phyloP scores from a whole-genome alignment of 2,329 filamentous ascomycete species.

The Arthrinium phaeospermum region DNA sequence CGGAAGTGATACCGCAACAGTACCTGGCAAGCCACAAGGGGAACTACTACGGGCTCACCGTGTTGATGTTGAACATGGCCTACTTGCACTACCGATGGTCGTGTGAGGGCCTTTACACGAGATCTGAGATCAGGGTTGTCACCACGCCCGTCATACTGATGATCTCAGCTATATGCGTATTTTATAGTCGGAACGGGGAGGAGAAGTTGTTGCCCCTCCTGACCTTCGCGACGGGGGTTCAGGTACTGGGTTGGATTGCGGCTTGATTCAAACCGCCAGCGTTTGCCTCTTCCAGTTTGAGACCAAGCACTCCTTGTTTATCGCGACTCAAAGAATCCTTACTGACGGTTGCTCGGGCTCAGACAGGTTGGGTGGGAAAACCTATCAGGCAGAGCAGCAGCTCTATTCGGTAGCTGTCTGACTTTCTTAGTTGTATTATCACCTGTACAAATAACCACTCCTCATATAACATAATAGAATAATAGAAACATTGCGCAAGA shows the following conservation, averaged over 20 bases:
- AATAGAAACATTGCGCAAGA: not conserved
- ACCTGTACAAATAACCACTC: not conserved
- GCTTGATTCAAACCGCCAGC: not conserved
- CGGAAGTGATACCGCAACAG: not conserved
- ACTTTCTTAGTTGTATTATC: not conserved
- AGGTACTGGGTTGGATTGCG: not conserved
- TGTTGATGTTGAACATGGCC: not conserved
- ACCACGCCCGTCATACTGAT: not conserved
- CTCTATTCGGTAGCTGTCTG: too few relatives aligned
- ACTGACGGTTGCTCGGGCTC: not conserved
- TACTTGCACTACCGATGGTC: not conserved
- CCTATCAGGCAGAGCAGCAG: not conserved
- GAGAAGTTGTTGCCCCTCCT: not conserved
- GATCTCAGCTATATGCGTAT: not conserved
- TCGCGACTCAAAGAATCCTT: not conserved
- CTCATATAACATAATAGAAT: not conserved
- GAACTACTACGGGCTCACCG: not conserved
- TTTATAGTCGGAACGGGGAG: not conserved
- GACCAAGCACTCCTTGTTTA: not conserved
- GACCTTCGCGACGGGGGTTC: not conserved
- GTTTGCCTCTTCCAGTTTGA: not conserved
- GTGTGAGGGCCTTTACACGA: not conserved
- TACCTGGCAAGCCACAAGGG: not conserved
- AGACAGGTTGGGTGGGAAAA: not conserved
- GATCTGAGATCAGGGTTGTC: not conserved